Conservation (phyloP, 1,284 basidiomycete genomes). For the Austroboletus rostrupii region DNA sequence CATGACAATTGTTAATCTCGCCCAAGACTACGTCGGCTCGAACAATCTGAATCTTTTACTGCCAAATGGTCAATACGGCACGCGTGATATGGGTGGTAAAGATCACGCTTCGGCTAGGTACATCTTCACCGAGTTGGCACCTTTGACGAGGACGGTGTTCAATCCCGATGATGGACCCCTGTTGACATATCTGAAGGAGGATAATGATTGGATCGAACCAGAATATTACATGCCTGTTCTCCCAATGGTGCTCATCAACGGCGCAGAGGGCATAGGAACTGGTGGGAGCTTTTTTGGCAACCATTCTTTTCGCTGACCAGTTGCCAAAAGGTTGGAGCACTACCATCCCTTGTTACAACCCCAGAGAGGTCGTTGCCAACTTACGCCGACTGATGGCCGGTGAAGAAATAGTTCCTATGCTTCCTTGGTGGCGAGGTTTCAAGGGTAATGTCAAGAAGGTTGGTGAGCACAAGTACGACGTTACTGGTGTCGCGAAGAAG, state of each 20-base stretch:
- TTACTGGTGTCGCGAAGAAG: constrained; percentile 74
- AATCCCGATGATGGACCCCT: constrained; percentile 84
- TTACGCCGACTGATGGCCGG: constrained; percentile 83
- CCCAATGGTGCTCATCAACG: constrained; percentile 90
- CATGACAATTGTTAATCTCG: constrained; percentile 89
- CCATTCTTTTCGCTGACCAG: not conserved
- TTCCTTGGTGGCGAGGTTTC: constrained; percentile 98
- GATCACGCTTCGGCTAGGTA: constrained; percentile 97
- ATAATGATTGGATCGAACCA: constrained; percentile 87
- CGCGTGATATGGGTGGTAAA: constrained; percentile 86
- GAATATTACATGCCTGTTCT: constrained; percentile 93
- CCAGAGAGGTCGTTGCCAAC: constrained; percentile 86
- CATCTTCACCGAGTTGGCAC: constrained; percentile 84
- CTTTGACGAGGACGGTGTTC: constrained; percentile 79
- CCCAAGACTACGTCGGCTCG: constrained; percentile 92
- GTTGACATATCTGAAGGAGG: constrained; percentile 83
- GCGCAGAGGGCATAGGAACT: constrained; percentile 97
- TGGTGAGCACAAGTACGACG: constrained; percentile 85
- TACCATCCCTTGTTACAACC: constrained; percentile 91
- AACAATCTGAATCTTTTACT: constrained; percentile 93
- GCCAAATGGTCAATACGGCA: constrained; percentile 97
- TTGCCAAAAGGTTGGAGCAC: constrained; percentile 86
- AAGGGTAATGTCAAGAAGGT: constrained; percentile 82
- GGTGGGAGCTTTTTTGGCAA: constrained; percentile 43
- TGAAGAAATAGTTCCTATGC: constrained; percentile 83